phyloP scores from a whole-genome alignment of 169 alveolate genomes.

The Plasmodium yoelii region DNA sequence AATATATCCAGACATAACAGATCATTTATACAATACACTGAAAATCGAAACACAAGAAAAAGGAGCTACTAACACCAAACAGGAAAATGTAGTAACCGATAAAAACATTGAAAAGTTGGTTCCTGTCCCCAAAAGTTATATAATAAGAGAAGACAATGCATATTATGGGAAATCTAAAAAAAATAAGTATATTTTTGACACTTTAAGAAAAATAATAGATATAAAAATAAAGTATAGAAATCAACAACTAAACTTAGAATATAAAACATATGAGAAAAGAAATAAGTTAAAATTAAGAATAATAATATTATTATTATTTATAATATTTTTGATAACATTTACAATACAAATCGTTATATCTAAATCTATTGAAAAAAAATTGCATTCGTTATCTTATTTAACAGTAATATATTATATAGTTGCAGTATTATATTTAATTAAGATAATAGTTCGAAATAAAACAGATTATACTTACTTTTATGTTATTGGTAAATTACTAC shows the following conservation, averaged over 20 bases:
- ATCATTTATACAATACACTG: conserved; percentile 7
- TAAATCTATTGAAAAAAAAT: not conserved
- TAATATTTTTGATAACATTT: conserved; percentile 25
- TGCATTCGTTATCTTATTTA: not conserved
- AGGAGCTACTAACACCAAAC: not conserved
- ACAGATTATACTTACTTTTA: conserved; percentile 39
- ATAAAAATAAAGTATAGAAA: conserved; percentile 57
- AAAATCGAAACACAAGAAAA: conserved; percentile 1
- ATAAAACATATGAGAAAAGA: conserved; percentile 72
- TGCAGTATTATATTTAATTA: conserved; percentile 14
- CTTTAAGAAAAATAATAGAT: conserved; percentile 28
- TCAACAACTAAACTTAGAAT: conserved; percentile 75
- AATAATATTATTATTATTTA: conserved; percentile 31
- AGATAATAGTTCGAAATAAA: conserved; percentile 10
- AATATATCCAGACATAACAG: conserved; percentile 52
- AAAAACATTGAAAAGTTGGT: conserved; percentile 13
- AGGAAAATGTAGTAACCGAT: not conserved
- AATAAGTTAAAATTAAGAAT: conserved; percentile 48
- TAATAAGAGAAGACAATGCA: conserved; percentile 42
- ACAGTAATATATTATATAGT: conserved; percentile 9
- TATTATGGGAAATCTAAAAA: conserved; percentile 19
- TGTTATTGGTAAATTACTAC: conserved; percentile 24
- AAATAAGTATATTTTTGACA: conserved; percentile 25
- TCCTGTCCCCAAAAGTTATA: conserved; percentile 44
- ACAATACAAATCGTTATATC: conserved; percentile 12